Base-by-base conservation (phyloP, 768 basidiomycete genomes). In the Hygrophoropsis aurantiaca region DNA sequence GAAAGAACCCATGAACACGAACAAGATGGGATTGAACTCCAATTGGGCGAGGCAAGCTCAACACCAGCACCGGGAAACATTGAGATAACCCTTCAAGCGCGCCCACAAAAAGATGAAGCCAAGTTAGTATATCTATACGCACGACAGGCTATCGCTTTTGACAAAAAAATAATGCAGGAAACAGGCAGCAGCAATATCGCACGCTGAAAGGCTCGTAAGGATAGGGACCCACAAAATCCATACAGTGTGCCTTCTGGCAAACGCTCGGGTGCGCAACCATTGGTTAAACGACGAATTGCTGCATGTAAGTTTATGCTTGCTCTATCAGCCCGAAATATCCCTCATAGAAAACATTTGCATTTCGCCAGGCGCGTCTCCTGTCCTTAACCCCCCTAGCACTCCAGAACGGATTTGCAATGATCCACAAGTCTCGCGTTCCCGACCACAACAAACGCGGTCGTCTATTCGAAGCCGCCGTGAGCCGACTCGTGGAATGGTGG, bases 161-260 rank as follows among this genome's bases (percentile, higher is more conserved):
- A 11, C 16, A 38, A 38, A 41, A 49, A 42, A 48, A 72, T 67
- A 57, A 79, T 72, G 60, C 74, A 77, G 69, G 65, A 66, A 77
- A 77, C 51, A 66, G 37, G 56, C 55, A 0, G 48, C 66, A 9
- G 62, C 64, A 24, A 55, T 81, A 51, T 65, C 79, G 26, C 74
- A 81, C 50, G 80, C 80, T 11, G 89, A 94, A 58, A 81, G 94
- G 11, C 70, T 84, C 34, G 62, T 83, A 8, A 78, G 94, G 26
- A 79, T 94, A 38, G 80, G 87, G 47, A 84, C 81, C 44, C 95
- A 98, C 71, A 94, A 95, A 67, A 73, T 92, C 11, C 97, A 99
- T 57, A 90, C 92, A 8, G 68, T 94, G 10, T 71, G 79, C n/a
- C 74, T 97, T 11, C 75, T 98, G 11, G 78, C 79, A 11, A 91